Base-by-base conservation (phyloP, 1,284 basidiomycete genomes). In the Trametes versicolor region DNA sequence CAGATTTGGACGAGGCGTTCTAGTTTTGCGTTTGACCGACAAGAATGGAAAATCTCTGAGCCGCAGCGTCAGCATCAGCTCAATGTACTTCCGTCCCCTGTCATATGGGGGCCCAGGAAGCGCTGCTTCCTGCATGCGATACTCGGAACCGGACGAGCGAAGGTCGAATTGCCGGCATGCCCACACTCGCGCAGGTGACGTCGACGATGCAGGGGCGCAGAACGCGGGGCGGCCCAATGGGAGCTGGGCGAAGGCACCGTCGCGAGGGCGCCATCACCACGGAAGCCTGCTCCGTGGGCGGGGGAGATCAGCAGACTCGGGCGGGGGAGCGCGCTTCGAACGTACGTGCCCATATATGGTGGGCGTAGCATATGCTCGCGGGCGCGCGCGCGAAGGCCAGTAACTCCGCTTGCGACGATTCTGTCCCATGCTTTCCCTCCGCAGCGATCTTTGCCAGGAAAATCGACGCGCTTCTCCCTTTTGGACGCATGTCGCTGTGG, bases 301-400 rank as follows among this genome's bases (percentile, higher is more conserved):
- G 43, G 53, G 55, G 8, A 51, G 50, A 64, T 67, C 65, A 67
- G 59, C 62, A 56, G 66, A 67, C 60, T 23, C 5, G 36, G 9
- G 17, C 43, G 12, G 50, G 36, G 53, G 43, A 41, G 48, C 23
- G 49, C 43, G 54, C 48, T 17, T 21, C 43, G 47, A 62, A 51
- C 51, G 19, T 34, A 34, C 37, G 32, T 52, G 29, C 7, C 55
- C 58, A 47, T 10, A 57, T 56, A 47, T 27, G 32, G 47, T 13
- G 45, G 45, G 7, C 10, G 58, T 29, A 60, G 32, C 62, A 64
- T 64, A 53, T 64, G 62, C 65, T 34, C 60, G 10, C 25, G 29
- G 19, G 8, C 45, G 34, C 43, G 43, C 51, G 56, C 43, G 9
- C 32, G 41, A 48, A 23, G 29, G 23, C 43, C 59, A 61, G 43